Base-by-base conservation (phyloP, 2,329 filamentous ascomycete species). In the Mycogone perniciosa region DNA sequence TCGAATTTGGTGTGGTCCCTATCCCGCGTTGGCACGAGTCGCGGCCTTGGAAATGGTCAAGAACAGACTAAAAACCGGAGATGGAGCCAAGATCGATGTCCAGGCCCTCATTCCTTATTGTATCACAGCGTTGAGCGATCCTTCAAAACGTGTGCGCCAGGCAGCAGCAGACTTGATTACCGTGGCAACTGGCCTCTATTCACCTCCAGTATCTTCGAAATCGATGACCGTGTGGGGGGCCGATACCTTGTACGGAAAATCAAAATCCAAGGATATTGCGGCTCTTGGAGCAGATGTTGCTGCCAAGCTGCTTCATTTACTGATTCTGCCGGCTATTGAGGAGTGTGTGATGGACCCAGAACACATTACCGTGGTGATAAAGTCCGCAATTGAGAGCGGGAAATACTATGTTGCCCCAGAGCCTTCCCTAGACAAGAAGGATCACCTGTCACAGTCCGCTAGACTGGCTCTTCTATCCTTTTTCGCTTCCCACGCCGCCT, bases 31-130 rank as follows among this genome's bases (percentile, higher is more conserved):
- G 42, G 84, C 83, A 3, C 82, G 88, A 55, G 76, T 79, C 49
- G 78, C 83, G 7, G 88, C 90, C 8, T 68, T 96, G 44, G 81
- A 84, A 38, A 76, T 82, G 61, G 77, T 82, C 10, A 80, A 82
- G 53, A 73, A 73, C 31, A 73, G 76, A 29, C 65, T 89, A 13
- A 79, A 80, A 48, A 66, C 69, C 7, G 68, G 69, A 10, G 75
- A 77, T 52, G 68, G 68, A 8, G 66, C 63, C 26, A 71, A 72
- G 20, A 62, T 79, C 6, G 87, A 96, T 63, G 76, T 91, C 44
- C 92, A 97, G 64, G 80, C 82, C 8, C 66, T 96, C 13, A 64
- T 96, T n/a, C 92, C 92, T 2, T 96, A 95, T 68, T 74, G 85
- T 31, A 71, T 96, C 42, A 75, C 79, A 35, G 87, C 86, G 26